Conservation (phyloP, 1,139 yeast genomes). For the Debaryomyces sp. region DNA sequence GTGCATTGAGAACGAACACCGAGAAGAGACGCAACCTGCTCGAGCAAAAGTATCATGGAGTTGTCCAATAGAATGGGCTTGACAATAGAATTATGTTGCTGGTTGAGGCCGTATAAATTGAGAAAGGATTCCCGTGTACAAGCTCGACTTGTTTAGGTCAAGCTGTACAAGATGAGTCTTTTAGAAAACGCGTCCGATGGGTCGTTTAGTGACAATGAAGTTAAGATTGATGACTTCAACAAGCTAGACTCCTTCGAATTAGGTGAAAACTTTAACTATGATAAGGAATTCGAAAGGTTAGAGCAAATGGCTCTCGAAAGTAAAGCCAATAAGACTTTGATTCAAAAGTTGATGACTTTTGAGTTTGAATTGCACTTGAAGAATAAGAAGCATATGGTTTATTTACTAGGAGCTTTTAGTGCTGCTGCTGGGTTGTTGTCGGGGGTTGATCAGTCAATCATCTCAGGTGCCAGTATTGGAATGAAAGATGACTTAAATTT, state of each 20-base stretch:
- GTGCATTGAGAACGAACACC: background rate
- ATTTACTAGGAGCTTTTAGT: constrained; percentile 52
- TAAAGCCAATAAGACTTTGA: constrained; percentile 21
- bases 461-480: constrained; percentile 59
- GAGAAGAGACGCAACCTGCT: background rate
- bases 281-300: constrained; percentile 27
- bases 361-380: constrained; percentile 38
- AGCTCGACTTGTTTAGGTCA: background rate
- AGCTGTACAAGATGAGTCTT: constrained; percentile 11
- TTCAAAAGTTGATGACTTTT: constrained; percentile 22
- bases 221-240: constrained; percentile 2
- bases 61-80: background rate
- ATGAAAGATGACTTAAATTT: too few species aligned
- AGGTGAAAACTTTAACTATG: constrained; percentile 25
- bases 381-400: constrained; percentile 48
- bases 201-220: constrained; percentile 9
- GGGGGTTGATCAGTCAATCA: constrained; percentile 59
- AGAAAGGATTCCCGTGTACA: background rate
- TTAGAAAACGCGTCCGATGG: constrained; percentile 13
- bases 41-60: background rate
- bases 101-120: constrained; percentile 1
- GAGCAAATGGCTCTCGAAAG: constrained; percentile 23
- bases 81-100: background rate
- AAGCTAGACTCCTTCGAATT: constrained; percentile 12
- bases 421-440: constrained; percentile 62